Evolutionary conservation across 2,329 filamentous ascomycete genomes (phyloP), one percentile per base, ranked within the genome.

Genomic region (Penicillium polonicum): DNA sequence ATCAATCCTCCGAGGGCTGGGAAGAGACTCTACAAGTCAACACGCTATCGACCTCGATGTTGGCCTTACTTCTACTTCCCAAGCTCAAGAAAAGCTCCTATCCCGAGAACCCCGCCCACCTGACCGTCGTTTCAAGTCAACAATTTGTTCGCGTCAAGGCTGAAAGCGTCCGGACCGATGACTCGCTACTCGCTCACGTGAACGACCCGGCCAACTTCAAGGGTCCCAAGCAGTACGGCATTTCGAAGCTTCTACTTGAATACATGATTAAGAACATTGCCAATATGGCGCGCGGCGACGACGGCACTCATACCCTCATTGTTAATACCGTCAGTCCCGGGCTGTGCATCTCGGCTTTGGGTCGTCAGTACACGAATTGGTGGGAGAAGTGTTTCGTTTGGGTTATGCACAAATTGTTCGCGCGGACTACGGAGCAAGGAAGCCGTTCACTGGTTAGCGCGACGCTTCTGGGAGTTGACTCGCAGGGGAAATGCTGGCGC

Each of bases 11-110:
- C 2, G 78, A 80, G 33, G 81, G 79, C 6, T 83, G 77, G 73
- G 82, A 84, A 57, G 72, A 78, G 52, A 80, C 77, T 2, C 61
- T 87, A 12, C 83, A 87, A 66, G 80, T 85, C 61, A 86, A 87
- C 65, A 76, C 80, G 1, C 70, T 87, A 2, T 83, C 83, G 2
- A 87, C 83, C 1, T 75, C 79, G 7, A 73, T 86, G 1, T 70
- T 88, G 7, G 82, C 76, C 0, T 60, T 85, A 3, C 67, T 85
- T 2, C 73, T 88, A 12, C 70, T 83, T 1, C 80, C 80, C 0
- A 78, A 79, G 52, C 65, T 83, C 13, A 68, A 70, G 25, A 67
- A 64, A 7, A 74, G 73, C 44, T 72, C 75, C 19, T 65, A 68
- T 5, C 49, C 52, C 1, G 61, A 67, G 3, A 63, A 67, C 0